Base-by-base conservation (phyloP, 2,329 filamentous ascomycete species). In the Colletotrichum simmondsii region DNA sequence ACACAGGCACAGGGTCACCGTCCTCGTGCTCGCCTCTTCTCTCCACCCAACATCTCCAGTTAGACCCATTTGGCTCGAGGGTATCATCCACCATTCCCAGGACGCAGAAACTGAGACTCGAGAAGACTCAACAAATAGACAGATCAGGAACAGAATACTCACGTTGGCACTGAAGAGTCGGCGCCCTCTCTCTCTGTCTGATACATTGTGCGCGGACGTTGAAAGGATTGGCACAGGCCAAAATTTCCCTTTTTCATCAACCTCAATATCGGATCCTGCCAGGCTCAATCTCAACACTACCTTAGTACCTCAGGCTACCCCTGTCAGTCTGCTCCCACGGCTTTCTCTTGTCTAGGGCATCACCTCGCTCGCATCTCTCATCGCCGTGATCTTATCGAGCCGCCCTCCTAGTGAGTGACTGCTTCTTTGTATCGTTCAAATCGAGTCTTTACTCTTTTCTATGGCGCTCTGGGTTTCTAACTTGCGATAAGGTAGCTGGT, bases 391-490 rank as follows among this genome's bases (percentile, higher is more conserved):
- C 37, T 59, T 30, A 22, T 37, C 22, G 22, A 28, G 28, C 53
- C 28, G 12, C 19, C n/a, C 24, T n/a, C 35, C 26, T 4, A 49
- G 24, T 46, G 16, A 24, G 58, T 28, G 16, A 49, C 35, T n/a
- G 52, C 53, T 64, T 56, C 53, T 64, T 56, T 62, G 69, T 58
- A 57, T 37, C 49, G 49, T 63, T 28, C 58, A 71, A 35, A 22
- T 22, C n/a, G 49, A 26, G 59, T 37, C 22, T 16, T 28, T 11
- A 11, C 28, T 22, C 12, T 37, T 24, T 49, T 53, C 53, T 54
- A 52, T 53, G 53, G 28, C 30, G 30, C 22, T 16, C 68, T 54
- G 22, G 19, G 16, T 19, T 56, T 16, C 53, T 69, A 30, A 62
- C 22, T 61, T 70, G 42, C 19, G 46, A 42, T 32, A 65, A 37